A percentile compares a stretch with the other conserved stretches of the same genome.
Conservation (phyloP, 2,329 filamentous ascomycete species). For the Alternaria arbusti region DNA sequence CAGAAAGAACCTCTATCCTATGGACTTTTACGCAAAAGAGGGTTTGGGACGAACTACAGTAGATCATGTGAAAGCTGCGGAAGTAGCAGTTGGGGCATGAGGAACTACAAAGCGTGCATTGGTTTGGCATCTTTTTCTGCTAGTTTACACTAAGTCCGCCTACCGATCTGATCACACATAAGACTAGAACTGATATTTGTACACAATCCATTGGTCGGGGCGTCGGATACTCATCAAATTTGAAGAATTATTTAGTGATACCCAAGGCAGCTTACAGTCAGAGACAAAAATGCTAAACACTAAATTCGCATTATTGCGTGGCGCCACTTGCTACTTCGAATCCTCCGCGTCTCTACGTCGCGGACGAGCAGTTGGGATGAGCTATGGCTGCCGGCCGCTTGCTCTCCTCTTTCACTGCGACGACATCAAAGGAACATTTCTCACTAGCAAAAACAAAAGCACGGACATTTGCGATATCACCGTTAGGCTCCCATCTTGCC, state of each 20-base stretch:
- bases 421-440: background rate
- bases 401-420: background rate
- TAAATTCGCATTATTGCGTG: background rate
- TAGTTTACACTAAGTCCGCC: too few species aligned
- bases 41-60: slow-evolving; percentile 79
- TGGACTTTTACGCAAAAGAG: slow-evolving; percentile 97
- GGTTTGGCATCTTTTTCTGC: background rate
- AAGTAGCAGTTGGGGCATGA: slow-evolving; percentile 12
- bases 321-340: fast-evolving
- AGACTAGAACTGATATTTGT: too few species aligned
- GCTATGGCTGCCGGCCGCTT: background rate
- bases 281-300: too few species aligned
- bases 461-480: background rate
- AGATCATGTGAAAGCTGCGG: slow-evolving; percentile 37
- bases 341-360: background rate
- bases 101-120: background rate
- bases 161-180: too few species aligned
- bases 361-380: background rate
- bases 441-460: background rate
- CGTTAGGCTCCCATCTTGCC: background rate
- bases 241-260: too few species aligned
- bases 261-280: too few species aligned
- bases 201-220: too few species aligned
- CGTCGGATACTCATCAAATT: too few species aligned
- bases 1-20: slow-evolving; percentile 77